Conservation (phyloP, 176 grass and related monocot genomes). For the Stipa capillata region DNA sequence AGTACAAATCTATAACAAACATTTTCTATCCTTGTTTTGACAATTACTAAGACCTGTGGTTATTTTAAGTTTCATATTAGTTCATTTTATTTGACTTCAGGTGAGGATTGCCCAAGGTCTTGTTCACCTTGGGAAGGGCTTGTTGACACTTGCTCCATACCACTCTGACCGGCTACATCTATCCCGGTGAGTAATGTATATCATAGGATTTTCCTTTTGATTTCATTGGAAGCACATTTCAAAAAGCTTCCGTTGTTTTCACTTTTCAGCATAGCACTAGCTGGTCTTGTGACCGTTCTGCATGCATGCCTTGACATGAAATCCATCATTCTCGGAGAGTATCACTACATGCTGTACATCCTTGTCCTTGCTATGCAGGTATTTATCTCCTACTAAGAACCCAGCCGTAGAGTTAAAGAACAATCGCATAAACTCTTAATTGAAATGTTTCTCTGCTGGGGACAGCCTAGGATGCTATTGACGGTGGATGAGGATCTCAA, state of each 20-base stretch:
- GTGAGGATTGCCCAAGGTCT: conserved; percentile 77
- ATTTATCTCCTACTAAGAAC: background rate
- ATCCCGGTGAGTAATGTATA: conserved; percentile 43
- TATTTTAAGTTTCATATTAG: background rate
- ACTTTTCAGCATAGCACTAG: conserved; percentile 50
- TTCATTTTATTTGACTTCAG: conserved; percentile 30
- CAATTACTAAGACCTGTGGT: background rate
- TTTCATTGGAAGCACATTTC: background rate
- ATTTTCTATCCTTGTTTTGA: background rate
- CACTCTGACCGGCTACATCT: conserved; percentile 70
- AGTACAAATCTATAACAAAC: background rate
- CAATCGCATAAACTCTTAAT: background rate
- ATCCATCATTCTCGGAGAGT: conserved; percentile 57
- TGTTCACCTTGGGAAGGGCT: conserved; percentile 68
- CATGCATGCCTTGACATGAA: conserved; percentile 76
- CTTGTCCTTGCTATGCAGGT: conserved; percentile 81
- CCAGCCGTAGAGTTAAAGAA: background rate
- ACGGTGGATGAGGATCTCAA: conserved; percentile 72
- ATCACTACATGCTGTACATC: conserved; percentile 69
- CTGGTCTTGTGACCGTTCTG: conserved; percentile 57
- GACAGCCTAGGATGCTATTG: conserved; percentile 69
- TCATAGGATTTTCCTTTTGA: background rate
- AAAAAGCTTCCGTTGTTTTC: background rate
- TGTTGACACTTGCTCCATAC: conserved; percentile 67
- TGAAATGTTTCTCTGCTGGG: background rate